Evolutionary conservation across 2,329 filamentous ascomycete genomes (phyloP).

Genomic region (Fusarium sp.): DNA sequence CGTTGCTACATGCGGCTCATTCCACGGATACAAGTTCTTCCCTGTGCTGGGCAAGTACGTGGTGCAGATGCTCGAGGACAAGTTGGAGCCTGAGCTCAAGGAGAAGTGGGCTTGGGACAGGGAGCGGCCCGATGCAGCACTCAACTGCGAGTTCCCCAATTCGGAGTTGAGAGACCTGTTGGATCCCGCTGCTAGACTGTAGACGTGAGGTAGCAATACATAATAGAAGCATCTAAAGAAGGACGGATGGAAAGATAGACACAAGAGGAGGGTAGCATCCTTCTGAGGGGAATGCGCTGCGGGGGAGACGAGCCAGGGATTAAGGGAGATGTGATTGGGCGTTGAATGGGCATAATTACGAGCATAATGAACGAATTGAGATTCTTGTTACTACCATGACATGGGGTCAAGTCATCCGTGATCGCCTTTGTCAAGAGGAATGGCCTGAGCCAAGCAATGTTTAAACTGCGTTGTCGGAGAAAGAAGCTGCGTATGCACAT

Average conservation of each 20-base stretch:
- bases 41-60: conserved; percentile 74
- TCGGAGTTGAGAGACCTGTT: conserved; percentile 67
- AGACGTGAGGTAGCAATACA: conserved; percentile 7
- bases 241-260: conserved; percentile 5
- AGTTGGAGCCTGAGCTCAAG: conserved; percentile 57
- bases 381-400: background rate
- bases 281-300: conserved; percentile 27
- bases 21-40: conserved; percentile 77
- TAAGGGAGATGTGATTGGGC: conserved; percentile 17
- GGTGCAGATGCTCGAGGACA: conserved; percentile 64
- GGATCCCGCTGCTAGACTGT: conserved; percentile 50
- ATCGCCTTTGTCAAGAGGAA: conserved; percentile 15
- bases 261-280: conserved; percentile 8
- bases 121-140: conserved; percentile 64
- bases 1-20: conserved; percentile 73
- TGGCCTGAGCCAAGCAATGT: background rate
- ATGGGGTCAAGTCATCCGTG: background rate
- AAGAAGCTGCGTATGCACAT: background rate
- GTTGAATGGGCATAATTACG: conserved; percentile 19
- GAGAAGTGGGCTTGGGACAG: conserved; percentile 71
- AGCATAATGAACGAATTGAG: conserved; percentile 33
- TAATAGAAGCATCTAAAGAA: conserved; percentile 22
- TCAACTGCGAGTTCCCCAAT: conserved; percentile 68
- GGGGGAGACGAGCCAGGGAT: conserved; percentile 24
- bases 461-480: conserved; percentile 27